A percentile compares a stretch with the other conserved stretches of the same genome.
phyloP scores from a whole-genome alignment of 768 basidiomycete species.

The Naganishia vaughanmartiniae region DNA sequence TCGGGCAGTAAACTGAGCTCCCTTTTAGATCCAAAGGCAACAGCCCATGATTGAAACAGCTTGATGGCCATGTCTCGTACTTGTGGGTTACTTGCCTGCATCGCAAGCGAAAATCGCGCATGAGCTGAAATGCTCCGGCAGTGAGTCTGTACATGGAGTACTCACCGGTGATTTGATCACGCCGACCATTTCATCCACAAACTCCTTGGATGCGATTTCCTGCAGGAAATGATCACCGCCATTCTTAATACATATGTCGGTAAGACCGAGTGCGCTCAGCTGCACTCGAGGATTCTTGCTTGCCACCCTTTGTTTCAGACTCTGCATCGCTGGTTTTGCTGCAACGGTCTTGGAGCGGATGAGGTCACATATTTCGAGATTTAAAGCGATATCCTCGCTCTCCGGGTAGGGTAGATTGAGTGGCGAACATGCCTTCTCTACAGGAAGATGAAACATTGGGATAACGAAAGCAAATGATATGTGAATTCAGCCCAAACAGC shows the following conservation, averaged over 20 bases:
- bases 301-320: slow-evolving; percentile 78
- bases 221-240: slow-evolving; percentile 85
- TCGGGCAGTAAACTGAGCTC: slow-evolving; percentile 71
- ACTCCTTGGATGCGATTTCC: slow-evolving; percentile 83
- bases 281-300: slow-evolving; percentile 97
- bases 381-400: slow-evolving; percentile 81
- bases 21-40: slow-evolving; percentile 79
- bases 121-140: background rate
- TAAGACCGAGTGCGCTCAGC: slow-evolving; percentile 77
- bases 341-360: slow-evolving; percentile 85
- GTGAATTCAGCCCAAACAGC: background rate
- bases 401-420: slow-evolving; percentile 50
- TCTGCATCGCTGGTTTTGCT: slow-evolving; percentile 82
- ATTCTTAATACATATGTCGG: slow-evolving; percentile 93
- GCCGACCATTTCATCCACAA: slow-evolving; percentile 87
- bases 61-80: slow-evolving; percentile 76
- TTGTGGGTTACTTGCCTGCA: slow-evolving; percentile 65
- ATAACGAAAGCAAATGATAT: background rate
- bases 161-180: slow-evolving; percentile 70
- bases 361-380: slow-evolving; percentile 94
- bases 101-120: background rate
- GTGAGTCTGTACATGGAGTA: background rate
- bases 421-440: slow-evolving; percentile 52
- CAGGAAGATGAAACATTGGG: background rate
- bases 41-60: slow-evolving; percentile 87